Percentiles rank a stretch among this genome's conserved stretches.
phyloP scores from a whole-genome alignment of 2,329 filamentous ascomycete species.

The Hymenoscyphus repandus region DNA sequence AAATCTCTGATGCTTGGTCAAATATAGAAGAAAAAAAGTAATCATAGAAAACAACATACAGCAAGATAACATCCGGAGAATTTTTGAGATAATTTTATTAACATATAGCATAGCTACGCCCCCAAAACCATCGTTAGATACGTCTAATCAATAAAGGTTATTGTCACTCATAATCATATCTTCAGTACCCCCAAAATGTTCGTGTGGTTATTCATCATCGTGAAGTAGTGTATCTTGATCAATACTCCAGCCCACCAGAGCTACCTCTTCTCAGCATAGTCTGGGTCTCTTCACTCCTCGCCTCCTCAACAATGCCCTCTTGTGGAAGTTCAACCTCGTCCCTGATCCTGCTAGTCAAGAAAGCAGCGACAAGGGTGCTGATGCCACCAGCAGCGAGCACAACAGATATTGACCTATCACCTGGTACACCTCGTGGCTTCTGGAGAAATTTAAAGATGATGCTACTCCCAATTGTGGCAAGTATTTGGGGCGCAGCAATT shows the following conservation, averaged over 20 bases:
- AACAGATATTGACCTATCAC: conserved; percentile 82
- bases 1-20: no score
- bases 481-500: conserved; percentile 84
- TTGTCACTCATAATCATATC: background rate
- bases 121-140: no score
- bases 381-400: conserved; percentile 80
- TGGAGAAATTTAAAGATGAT: conserved; percentile 80
- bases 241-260: conserved; percentile 18
- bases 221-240: background rate
- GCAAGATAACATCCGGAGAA: no score
- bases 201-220: background rate
- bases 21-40: no score
- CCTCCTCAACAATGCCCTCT: conserved; percentile 11
- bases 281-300: background rate
- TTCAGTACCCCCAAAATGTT: background rate
- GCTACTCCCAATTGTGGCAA: conserved; percentile 80
- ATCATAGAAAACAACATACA: no score
- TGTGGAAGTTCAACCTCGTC: conserved; percentile 28
- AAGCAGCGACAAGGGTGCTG: conserved; percentile 72
- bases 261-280: conserved; percentile 13
- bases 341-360: conserved; percentile 40
- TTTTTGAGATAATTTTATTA: no score
- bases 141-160: background rate
- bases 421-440: conserved; percentile 77
- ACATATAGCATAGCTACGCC: no score